phyloP scores from a whole-genome alignment of 257 asterid genomes.

The Solanum chiquidenum region DNA sequence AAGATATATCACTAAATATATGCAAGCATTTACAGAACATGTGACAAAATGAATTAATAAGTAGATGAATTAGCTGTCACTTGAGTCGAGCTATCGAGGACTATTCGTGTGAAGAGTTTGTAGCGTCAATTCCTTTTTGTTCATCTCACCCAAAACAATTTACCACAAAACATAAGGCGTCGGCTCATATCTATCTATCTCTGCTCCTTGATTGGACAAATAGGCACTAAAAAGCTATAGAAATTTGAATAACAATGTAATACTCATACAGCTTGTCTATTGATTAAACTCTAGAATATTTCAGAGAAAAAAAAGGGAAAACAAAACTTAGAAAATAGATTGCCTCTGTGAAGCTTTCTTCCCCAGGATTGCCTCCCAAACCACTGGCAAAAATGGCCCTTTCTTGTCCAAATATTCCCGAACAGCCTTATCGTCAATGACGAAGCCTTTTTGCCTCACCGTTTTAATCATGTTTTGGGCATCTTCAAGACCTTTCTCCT shows the following conservation, averaged over 20 bases:
- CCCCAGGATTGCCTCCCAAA: conserved; percentile 87
- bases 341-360: conserved; percentile 40
- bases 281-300: background rate
- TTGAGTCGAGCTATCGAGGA: background rate
- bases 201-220: too few species aligned
- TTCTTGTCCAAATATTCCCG: conserved; percentile 69
- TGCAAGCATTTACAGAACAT: too few species aligned
- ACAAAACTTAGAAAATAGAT: conserved; percentile 18
- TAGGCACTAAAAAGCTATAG: background rate
- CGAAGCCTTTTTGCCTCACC: conserved; percentile 55
- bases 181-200: background rate
- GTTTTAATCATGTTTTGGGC: conserved; percentile 33
- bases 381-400: conserved; percentile 68
- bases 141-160: background rate
- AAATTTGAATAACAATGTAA: background rate
- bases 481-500: conserved; percentile 64
- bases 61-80: too few species aligned
- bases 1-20: too few species aligned
- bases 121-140: too few species aligned
- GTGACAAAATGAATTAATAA: too few species aligned
- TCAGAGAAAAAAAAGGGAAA: background rate
- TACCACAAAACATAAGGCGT: too few species aligned
- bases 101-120: background rate
- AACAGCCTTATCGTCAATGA: conserved; percentile 48
- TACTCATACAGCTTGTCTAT: background rate